These are phyloP conservation scores for Rhizophlyctis rosea DNA, from an alignment of 192 early-diverging fungal genomes.

Conservation along the genomic window DNA sequence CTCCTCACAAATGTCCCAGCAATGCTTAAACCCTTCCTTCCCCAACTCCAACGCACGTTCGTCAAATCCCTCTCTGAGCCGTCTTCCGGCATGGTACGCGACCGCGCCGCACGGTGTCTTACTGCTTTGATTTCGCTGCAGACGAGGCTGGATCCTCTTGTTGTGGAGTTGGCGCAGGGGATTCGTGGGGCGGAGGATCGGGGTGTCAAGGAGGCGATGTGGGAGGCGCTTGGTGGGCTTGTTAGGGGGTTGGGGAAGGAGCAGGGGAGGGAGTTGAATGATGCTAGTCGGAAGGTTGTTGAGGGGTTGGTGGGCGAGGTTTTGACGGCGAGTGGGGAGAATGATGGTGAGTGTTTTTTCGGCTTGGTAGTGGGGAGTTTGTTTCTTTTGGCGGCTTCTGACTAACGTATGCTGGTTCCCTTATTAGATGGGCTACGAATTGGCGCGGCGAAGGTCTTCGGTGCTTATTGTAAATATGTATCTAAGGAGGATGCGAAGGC, in stretches of 20 bases:
- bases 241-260: constrained; percentile 48
- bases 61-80: constrained; percentile 82
- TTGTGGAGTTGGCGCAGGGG: constrained; percentile 69
- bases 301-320: constrained; percentile 57
- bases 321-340: constrained; percentile 50
- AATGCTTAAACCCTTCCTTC: constrained; percentile 93
- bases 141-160: constrained; percentile 73
- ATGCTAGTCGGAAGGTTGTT: constrained; percentile 57
- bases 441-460: constrained; percentile 60
- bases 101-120: constrained; percentile 76
- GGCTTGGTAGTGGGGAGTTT: constrained; percentile 8
- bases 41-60: constrained; percentile 97
- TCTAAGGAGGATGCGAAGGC: constrained; percentile 43
- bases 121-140: constrained; percentile 68
- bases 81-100: constrained; percentile 67
- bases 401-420: not conserved
- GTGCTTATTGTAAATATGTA: constrained; percentile 54
- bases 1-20: constrained; percentile 81
- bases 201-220: constrained; percentile 64
- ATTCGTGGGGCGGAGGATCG: constrained; percentile 60
- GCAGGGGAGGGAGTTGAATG: constrained; percentile 56
- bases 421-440: constrained; percentile 48
- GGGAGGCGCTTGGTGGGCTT: constrained; percentile 70
- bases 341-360: constrained; percentile 28
- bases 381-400: not conserved